Evolutionary conservation across 2,329 filamentous ascomycete genomes (phyloP), one percentile per base, ranked within the genome.

Genomic region (Cercospora canescens): DNA sequence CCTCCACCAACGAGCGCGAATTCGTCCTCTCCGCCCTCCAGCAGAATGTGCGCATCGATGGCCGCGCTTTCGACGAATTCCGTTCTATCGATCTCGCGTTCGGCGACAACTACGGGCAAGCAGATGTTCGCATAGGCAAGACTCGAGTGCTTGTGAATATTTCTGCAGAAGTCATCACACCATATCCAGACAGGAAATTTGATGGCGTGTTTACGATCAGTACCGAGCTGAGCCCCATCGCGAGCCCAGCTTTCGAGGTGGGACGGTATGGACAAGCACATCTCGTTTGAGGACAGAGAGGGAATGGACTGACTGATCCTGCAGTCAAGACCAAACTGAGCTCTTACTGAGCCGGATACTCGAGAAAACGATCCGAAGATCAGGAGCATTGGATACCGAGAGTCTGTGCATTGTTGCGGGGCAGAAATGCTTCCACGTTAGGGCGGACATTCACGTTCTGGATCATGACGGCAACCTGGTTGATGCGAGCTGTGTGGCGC

Each of bases 121-220:
- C 91, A 72, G 92, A 97, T 75, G 91, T 97, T 41, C 87, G 89
- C 70, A 82, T 97, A 69, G 95, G 95, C 72, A 96, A 94, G 82
- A 98, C 95, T 64, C 96, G 94, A 75, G 87, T 97, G 65, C 83
- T 96, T 67, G 93, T 91, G 63, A 91, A 92, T 68, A 90, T 96
- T 66, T 94, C 93, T 2, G 91, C 93, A 69, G 92, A 97, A 81
- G 91, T 98, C 68, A 91, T 91, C 11, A 88, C 91, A 41, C 94
- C 95, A 50, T 92, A 90, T 76, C 80, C 90, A 61, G 94, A 98
- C 80, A 90, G 94, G 69, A 94, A 94, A 66, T 97, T 97, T 77
- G 95, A 98, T 78, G 95, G 95, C 78, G 87, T 96, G 79, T 98
- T 98, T 83, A 93, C 89, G 72, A 97, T 98, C 76, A 87, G 89